Conservation (phyloP, 768 basidiomycete species). For the Rhodotorula sphaerocarpa region DNA sequence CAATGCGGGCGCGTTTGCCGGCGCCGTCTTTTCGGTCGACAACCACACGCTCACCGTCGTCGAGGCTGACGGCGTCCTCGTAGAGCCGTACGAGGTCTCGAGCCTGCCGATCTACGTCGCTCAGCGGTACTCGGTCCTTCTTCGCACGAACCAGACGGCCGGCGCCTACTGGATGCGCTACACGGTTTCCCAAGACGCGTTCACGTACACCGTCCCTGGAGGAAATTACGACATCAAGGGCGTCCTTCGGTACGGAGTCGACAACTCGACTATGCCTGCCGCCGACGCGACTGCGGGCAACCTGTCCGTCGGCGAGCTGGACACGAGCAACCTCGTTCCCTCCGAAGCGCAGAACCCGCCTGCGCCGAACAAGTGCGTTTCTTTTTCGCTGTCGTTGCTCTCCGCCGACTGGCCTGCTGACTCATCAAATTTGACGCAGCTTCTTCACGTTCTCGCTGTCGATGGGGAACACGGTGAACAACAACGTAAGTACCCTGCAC, state of each 20-base stretch:
- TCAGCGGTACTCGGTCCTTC: slow-evolving; percentile 52
- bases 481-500: too few relatives aligned
- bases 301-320: not conserved
- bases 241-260: not conserved
- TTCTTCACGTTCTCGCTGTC: not conserved
- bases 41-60: slow-evolving; percentile 48
- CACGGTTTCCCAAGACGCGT: not conserved
- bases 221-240: not conserved
- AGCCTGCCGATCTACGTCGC: slow-evolving; percentile 49
- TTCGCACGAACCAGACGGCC: slow-evolving; percentile 46
- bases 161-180: slow-evolving; percentile 41
- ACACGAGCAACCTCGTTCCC: not conserved
- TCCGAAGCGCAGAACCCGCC: not conserved
- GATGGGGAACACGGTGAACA: not conserved
- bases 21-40: slow-evolving; percentile 50
- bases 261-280: not conserved
- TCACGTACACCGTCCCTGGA: slow-evolving; percentile 1
- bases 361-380: too few relatives aligned
- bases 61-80: slow-evolving; percentile 50
- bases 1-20: slow-evolving; percentile 50
- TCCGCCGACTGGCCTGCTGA: too few relatives aligned
- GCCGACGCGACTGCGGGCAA: not conserved
- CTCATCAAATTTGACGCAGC: too few relatives aligned
- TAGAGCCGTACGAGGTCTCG: slow-evolving; percentile 46
- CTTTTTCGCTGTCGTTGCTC: too few relatives aligned